Evolutionary conservation across 2,329 filamentous ascomycete species (phyloP).

Genomic region (Colletotrichum cuscutae): DNA sequence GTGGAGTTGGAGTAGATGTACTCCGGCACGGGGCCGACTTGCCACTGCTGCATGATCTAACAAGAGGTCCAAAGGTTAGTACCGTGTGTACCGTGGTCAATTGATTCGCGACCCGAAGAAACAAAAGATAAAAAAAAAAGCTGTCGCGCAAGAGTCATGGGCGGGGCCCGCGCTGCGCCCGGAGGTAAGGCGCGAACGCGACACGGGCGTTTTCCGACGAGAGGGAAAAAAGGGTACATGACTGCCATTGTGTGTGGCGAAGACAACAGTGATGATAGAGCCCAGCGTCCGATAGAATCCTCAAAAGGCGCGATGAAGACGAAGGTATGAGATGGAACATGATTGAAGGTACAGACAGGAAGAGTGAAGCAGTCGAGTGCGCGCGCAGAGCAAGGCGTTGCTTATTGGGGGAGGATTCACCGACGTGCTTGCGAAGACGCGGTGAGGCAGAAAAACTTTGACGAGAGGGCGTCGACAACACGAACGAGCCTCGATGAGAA

Average conservation of each 20-base stretch:
- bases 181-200: conserved; percentile 23
- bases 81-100: conserved; percentile 13
- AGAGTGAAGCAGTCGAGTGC: neutral
- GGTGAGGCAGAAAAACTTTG: neutral
- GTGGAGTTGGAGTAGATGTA: conserved; percentile 65
- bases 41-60: conserved; percentile 71
- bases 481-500: neutral
- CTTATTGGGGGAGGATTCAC: neutral
- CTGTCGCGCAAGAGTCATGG: conserved; percentile 31
- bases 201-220: conserved; percentile 11
- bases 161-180: neutral
- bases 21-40: conserved; percentile 69
- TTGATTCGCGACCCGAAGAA: conserved; percentile 28
- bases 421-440: conserved; percentile 8
- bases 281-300: neutral
- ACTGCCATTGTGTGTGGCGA: neutral
- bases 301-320: neutral
- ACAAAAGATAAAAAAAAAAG: conserved; percentile 14
- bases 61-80: conserved; percentile 35
- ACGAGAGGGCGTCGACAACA: neutral
- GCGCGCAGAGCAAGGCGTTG: neutral
- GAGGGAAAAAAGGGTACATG: conserved; percentile 18
- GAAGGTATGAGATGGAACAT: neutral
- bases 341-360: neutral
- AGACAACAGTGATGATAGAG: neutral